Evolutionary conservation across 2,329 filamentous ascomycete species (phyloP).

Genomic region (Diplocarpon mali): DNA sequence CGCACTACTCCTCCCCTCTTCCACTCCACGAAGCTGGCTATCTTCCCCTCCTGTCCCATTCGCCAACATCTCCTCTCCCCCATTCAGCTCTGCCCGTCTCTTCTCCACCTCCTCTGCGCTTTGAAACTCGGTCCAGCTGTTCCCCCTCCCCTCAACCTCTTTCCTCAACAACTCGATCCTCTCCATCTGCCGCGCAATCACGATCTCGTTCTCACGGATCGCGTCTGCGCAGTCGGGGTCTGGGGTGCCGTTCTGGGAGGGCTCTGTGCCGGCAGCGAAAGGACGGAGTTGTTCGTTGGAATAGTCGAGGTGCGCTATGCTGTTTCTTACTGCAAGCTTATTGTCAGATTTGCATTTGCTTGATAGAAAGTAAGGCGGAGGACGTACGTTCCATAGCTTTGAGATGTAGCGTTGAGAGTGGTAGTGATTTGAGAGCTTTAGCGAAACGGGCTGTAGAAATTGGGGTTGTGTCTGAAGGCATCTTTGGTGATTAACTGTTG

Average conservation of each 20-base stretch:
- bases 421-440: slow-evolving; percentile 54
- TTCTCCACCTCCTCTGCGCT: slow-evolving; percentile 33
- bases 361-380: not conserved
- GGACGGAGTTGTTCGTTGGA: slow-evolving; percentile 64
- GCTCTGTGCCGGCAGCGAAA: slow-evolving; percentile 40
- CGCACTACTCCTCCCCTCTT: slow-evolving; percentile 24
- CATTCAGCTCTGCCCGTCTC: slow-evolving; percentile 5
- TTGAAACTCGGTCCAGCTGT: slow-evolving; percentile 46
- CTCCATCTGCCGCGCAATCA: slow-evolving; percentile 57
- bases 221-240: slow-evolving; percentile 66
- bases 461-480: slow-evolving; percentile 52
- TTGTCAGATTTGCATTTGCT: not conserved
- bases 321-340: slow-evolving; percentile 45
- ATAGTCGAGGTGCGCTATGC: slow-evolving; percentile 60
- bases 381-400: slow-evolving; percentile 53
- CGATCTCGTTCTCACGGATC: slow-evolving; percentile 58
- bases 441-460: slow-evolving; percentile 55
- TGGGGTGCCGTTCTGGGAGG: slow-evolving; percentile 30
- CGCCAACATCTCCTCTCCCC: slow-evolving; percentile 23
- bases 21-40: slow-evolving; percentile 3
- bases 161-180: slow-evolving; percentile 50
- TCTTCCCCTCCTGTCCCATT: slow-evolving; percentile 14
- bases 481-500: slow-evolving; percentile 33
- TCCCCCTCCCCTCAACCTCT: slow-evolving; percentile 48
- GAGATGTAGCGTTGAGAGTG: slow-evolving; percentile 52